Evolutionary conservation across 148 eudicot genomes (phyloP).

Genomic region (Vaccinium myrtillus): DNA sequence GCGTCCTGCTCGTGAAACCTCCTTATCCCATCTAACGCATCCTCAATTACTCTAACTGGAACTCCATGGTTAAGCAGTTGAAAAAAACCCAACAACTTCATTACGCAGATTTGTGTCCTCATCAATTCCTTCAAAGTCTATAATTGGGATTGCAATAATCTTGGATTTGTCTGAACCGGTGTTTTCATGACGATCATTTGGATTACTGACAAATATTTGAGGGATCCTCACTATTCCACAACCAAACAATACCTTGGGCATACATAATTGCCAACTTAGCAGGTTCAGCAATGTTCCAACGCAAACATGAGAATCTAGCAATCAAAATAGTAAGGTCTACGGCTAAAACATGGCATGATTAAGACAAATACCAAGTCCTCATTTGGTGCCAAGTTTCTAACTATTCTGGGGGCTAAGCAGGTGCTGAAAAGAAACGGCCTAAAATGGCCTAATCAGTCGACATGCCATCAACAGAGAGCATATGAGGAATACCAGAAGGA

Average conservation of each 20-base stretch:
- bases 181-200: no score
- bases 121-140: no score
- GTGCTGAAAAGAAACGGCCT: not conserved
- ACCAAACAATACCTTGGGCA: no score
- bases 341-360: not conserved
- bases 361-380: no score
- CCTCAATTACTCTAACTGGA: not conserved
- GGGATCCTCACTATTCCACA: no score
- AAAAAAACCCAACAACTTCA: not conserved
- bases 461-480: not conserved
- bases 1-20: constrained; percentile 10
- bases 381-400: not conserved
- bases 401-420: not conserved
- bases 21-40: not conserved
- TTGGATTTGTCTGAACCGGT: no score
- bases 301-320: not conserved
- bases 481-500: not conserved
- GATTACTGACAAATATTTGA: no score
- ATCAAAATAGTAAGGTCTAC: not conserved
- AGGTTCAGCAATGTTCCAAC: constrained; percentile 1
- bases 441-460: not conserved
- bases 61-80: constrained; percentile 8
- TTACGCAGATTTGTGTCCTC: no score
- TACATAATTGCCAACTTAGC: not conserved
- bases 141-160: no score